Evolutionary conservation across 1,284 basidiomycete genomes (phyloP), one percentile per base, ranked within the genome.

Genomic region (Moesziomyces sp.): DNA sequence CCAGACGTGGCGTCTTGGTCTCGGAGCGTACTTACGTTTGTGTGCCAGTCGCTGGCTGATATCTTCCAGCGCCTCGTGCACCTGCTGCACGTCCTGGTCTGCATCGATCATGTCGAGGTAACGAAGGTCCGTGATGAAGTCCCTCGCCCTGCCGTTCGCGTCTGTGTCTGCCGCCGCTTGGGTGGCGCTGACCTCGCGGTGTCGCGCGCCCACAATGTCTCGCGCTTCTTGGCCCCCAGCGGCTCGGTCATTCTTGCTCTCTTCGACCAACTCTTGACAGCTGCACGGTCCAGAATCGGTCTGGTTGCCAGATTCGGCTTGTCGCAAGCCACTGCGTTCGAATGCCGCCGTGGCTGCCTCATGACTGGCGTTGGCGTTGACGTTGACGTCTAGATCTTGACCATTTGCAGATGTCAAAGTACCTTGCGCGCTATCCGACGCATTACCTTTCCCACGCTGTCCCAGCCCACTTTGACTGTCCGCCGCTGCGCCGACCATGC

Each of bases 81-180:
- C 62, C 28, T 68, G 57, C 21, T 62, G 58, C n/a, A 65, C 64
- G 34, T 72, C 64, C 35, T 50, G 50, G 24, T 72, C 69, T 47
- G 57, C 58, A 55, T 58, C 61, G 46, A 72, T 64, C 55, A 58
- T 46, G 38, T 53, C 23, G 14, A 68, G 52, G 23, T 62, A 52
- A 19, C 45, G 34, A 1, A 52, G 5, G 53, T 62, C 59, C 0
- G 59, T 58, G 53, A 72, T 55, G 44, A 58, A 65, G 19, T 50
- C 69, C n/a, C 46, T 59, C 16, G 30, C n/a, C 18, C 40, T 42
- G 6, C 19, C 34, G 46, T 28, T 59, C 34, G 19, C 16, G 30
- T 23, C 14, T 50, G 42, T 9, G 35, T 24, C 16, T 40, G 34
- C 23, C 34, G 14, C 46, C 8, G 14, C 13, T 40, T 26, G 34